phyloP scores from a whole-genome alignment of 352 stramenopile genomes.

The Sclerospora graminicola region DNA sequence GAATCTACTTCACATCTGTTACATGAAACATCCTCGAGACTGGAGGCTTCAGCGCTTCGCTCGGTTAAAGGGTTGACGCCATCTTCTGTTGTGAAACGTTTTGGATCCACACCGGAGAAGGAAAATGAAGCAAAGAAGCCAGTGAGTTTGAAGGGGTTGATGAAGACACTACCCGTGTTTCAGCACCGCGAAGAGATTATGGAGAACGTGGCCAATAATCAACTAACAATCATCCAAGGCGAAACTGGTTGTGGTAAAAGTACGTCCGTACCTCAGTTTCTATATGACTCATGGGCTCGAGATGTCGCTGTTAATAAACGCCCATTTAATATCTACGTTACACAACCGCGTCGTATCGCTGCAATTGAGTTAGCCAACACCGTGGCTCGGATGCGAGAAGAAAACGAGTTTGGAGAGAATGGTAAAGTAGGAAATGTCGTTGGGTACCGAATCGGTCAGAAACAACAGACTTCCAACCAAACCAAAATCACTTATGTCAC shows the following conservation, averaged over 20 bases:
- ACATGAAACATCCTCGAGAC: not conserved
- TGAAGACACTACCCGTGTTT: conserved; percentile 83
- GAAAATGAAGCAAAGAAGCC: conserved; percentile 10
- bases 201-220: conserved; percentile 63
- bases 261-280: conserved; percentile 90
- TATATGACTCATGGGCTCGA: conserved; percentile 67
- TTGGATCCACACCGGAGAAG: conserved; percentile 8
- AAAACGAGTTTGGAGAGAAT: conserved; percentile 55
- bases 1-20: conserved; percentile 9
- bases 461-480: conserved; percentile 80
- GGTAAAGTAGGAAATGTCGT: conserved; percentile 54
- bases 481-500: conserved; percentile 95
- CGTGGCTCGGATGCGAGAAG: conserved; percentile 88
- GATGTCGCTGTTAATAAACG: conserved; percentile 22
- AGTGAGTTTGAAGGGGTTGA: conserved; percentile 32
- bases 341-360: conserved; percentile 91
- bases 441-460: conserved; percentile 84
- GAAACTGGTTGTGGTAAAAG: conserved; percentile 96
- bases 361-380: conserved; percentile 81
- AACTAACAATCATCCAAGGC: conserved; percentile 89
- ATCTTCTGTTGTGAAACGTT: conserved; percentile 29
- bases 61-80: conserved; percentile 27
- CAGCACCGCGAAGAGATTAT: conserved; percentile 82
- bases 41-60: conserved; percentile 9
- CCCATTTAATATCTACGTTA: conserved; percentile 91